Conservation (phyloP, 2,329 filamentous ascomycete species). For the Massarina eburnea region DNA sequence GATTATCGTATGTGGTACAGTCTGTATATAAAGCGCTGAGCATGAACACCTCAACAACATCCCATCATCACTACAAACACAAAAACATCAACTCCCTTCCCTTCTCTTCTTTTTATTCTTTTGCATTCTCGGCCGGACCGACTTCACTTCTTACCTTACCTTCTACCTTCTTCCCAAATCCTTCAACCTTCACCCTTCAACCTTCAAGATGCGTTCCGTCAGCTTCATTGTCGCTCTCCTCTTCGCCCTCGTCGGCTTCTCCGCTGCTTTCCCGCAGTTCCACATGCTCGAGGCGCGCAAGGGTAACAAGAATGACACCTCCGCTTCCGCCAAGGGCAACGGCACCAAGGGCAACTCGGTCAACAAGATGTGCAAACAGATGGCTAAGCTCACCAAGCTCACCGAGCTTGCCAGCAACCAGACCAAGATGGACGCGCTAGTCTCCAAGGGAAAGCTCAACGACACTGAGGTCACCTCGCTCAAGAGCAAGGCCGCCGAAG, state of each 20-base stretch:
- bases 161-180: constrained; percentile 4
- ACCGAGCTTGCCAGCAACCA: constrained; percentile 29
- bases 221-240: constrained; percentile 18
- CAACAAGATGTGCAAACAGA: constrained; percentile 24
- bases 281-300: constrained; percentile 23
- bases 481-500: constrained; percentile 29
- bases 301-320: constrained; percentile 12
- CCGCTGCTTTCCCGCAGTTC: constrained; percentile 20
- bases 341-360: constrained; percentile 12
- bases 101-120: background rate
- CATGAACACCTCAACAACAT: constrained; percentile 4
- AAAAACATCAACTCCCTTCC: background rate
- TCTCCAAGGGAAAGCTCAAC: constrained; percentile 27
- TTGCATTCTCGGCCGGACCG: background rate
- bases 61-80: background rate
- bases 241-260: constrained; percentile 21
- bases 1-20: constrained; percentile 1
- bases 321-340: constrained; percentile 7
- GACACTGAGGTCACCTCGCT: constrained; percentile 21
- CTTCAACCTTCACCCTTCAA: background rate
- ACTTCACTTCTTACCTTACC: background rate
- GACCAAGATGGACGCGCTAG: constrained; percentile 28
- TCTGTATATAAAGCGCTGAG: constrained; percentile 2
- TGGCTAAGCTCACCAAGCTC: constrained; percentile 24
- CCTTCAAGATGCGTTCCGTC: constrained; percentile 23